A percentile compares a stretch with the other conserved stretches of the same genome.
Evolutionary conservation across 164 flowering plant genomes (phyloP).

Genomic region (Vitis rotundifolia): DNA sequence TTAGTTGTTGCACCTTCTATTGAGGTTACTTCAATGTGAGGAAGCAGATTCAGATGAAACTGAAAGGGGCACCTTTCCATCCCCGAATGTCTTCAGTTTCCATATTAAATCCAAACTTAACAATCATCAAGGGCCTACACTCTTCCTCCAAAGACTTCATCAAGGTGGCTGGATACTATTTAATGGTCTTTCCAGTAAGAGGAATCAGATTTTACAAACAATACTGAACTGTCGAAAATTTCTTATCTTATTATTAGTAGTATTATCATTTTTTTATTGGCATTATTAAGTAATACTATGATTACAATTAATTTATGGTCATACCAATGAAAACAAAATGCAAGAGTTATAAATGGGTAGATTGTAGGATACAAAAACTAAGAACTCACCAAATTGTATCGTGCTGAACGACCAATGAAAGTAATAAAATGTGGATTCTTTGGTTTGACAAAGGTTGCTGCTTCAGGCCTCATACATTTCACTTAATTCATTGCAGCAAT

Average conservation of each 20-base stretch:
- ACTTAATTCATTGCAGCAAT: neutral
- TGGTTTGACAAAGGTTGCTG: neutral
- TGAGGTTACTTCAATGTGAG: neutral
- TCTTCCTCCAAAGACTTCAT: neutral
- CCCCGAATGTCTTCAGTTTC: neutral
- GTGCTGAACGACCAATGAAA: neutral
- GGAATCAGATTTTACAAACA: too few species aligned
- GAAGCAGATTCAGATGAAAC: neutral
- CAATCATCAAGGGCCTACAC: neutral
- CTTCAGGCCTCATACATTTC: neutral
- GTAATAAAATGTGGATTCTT: conserved; percentile 10
- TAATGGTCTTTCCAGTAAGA: too few species aligned
- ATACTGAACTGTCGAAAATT: too few species aligned
- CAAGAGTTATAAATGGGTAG: neutral
- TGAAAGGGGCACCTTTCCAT: neutral
- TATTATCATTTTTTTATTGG: too few species aligned
- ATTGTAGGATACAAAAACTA: neutral
- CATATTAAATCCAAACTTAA: neutral
- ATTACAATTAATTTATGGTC: neutral
- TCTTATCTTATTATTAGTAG: too few species aligned
- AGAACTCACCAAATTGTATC: conserved; percentile 11
- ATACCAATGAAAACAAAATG: neutral
- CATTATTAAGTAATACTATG: neutral
- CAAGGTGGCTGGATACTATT: neutral
- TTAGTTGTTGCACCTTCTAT: neutral